Conservation (phyloP, 2,329 filamentous ascomycete species). For the Blastomyces gilchristii region DNA sequence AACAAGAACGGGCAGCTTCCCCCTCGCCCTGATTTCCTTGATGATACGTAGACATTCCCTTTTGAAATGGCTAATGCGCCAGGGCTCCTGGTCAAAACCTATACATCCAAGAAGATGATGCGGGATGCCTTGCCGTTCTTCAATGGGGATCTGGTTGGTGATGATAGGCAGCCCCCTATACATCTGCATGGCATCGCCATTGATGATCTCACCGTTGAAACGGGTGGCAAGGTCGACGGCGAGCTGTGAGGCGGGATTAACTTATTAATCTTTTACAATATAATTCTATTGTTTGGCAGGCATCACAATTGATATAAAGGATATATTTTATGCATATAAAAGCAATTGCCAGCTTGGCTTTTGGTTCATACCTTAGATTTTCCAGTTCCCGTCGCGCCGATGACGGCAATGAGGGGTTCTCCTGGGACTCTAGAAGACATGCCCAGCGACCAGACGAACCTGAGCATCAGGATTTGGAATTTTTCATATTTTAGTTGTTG, state of each 20-base stretch:
- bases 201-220: slow-evolving; percentile 89
- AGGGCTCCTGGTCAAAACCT: slow-evolving; percentile 63
- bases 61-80: slow-evolving; percentile 72
- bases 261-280: background rate
- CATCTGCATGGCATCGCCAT: slow-evolving; percentile 96
- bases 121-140: slow-evolving; percentile 67
- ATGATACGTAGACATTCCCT: slow-evolving; percentile 59
- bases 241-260: slow-evolving; percentile 46
- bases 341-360: background rate
- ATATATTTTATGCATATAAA: background rate
- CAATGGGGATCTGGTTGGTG: slow-evolving; percentile 76
- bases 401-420: slow-evolving; percentile 62
- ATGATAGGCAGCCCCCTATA: slow-evolving; percentile 87
- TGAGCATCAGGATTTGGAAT: slow-evolving; percentile 6
- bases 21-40: slow-evolving; percentile 63
- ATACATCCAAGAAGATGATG: slow-evolving; percentile 84
- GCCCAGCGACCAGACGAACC: slow-evolving; percentile 5
- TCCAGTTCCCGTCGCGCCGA: slow-evolving; percentile 86
- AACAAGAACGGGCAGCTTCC: slow-evolving; percentile 78
- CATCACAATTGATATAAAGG: too few species aligned
- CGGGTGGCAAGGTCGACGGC: slow-evolving; percentile 75
- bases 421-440: slow-evolving; percentile 20
- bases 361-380: slow-evolving; percentile 65
- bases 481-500: background rate
- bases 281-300: background rate